Base-by-base conservation (phyloP, 2,329 filamentous ascomycete genomes). In the Boeremia exigua region DNA sequence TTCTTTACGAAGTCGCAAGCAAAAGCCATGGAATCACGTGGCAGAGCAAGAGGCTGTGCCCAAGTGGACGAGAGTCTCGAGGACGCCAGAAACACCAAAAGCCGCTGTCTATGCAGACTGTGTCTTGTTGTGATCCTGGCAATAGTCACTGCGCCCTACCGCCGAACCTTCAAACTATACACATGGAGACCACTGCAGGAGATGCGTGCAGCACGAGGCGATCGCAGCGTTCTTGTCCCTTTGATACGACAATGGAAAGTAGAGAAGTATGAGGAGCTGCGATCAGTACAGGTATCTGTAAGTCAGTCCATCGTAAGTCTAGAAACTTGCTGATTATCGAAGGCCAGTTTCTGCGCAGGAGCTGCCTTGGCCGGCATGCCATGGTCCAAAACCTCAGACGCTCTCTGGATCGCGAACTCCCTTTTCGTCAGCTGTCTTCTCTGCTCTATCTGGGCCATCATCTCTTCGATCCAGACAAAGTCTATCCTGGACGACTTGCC, bases 141-240 rank as follows among this genome's bases (percentile, higher is more conserved):
- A n/a, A 43, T 68, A 6, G 12, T 69, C 23, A 69, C 67, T 9
- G 56, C 58, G 6, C 69, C 68, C 8, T 70, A 70, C 34, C 67
- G 68, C 10, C 69, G 68, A 17, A 66, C 68, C 5, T 72, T 72
- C 61, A 65, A 66, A 38, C 48, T 70, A 9, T 72, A 72, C 53
- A 72, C 67, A 29, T 72, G 68, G 69, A 59, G 49, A 34, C 69
- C 67, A 9, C 44, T 72, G 23, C 58, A 45, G 27, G 58, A 68
- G 27, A 63, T 72, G 33, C 56, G 62, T 27, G 55, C 50, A 9
- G 63, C 62, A 27, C 59, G 46, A 6, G 58, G 56, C n/a, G 65
- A 72, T 39, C 55, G 59, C 6, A 56, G 27, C n/a, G 7, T 58
- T 9, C 32, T 70, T 12, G 53, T 68, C 10, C 40, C 56, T 17